A percentile compares a stretch with the other conserved stretches of the same genome.
phyloP scores from a whole-genome alignment of 228 moss, liverwort and hornwort species.

The Sphagnum fallax region DNA sequence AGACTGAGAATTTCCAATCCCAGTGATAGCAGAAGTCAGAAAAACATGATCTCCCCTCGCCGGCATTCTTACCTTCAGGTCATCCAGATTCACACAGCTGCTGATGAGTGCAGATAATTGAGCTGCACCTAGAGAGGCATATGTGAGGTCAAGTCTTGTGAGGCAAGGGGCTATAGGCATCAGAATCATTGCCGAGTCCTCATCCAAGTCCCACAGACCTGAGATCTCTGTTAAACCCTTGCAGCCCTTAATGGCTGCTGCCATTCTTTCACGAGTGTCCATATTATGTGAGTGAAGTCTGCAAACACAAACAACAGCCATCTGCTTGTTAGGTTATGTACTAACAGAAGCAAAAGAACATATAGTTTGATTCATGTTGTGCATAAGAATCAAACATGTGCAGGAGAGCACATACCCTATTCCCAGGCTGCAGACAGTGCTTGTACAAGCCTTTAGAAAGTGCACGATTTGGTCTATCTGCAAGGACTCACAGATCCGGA shows the following conservation, averaged over 20 bases:
- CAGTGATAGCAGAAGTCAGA: no score
- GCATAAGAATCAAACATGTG: no score
- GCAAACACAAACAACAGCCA: background rate
- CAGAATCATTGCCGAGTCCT: constrained; percentile 24
- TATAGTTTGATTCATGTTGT: no score
- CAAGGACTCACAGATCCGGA: constrained; percentile 21
- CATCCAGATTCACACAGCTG: constrained; percentile 41
- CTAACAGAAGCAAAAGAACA: no score
- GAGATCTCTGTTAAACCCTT: constrained; percentile 32
- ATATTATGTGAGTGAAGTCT: constrained; percentile 22
- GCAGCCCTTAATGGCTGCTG: constrained; percentile 35
- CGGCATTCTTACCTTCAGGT: constrained; percentile 29
- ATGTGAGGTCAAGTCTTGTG: constrained; percentile 38
- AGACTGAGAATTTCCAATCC: no score
- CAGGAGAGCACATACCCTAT: constrained; percentile 19
- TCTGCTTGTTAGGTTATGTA: no score
- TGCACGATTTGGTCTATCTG: constrained; percentile 24
- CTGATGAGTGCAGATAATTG: constrained; percentile 28
- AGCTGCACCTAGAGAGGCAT: constrained; percentile 22
- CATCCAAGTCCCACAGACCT: constrained; percentile 39
- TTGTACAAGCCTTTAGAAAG: constrained; percentile 27
- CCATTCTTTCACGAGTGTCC: constrained; percentile 18
- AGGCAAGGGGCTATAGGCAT: constrained; percentile 38
- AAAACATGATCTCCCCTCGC: no score
- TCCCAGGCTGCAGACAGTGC: constrained; percentile 33